phyloP scores from a whole-genome alignment of 441 rosid species.

The Syzygium malaccense region DNA sequence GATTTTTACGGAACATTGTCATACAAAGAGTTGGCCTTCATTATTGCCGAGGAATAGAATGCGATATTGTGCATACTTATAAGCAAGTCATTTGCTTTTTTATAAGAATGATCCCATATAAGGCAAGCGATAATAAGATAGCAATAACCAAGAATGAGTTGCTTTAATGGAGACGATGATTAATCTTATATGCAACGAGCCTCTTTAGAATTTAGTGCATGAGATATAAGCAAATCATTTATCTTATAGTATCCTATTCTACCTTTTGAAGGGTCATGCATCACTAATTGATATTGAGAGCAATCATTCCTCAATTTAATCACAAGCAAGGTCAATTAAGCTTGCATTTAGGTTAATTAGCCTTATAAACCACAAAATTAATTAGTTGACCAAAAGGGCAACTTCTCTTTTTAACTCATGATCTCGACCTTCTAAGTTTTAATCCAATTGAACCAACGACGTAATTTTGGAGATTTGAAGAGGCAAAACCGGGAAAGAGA shows the following conservation, averaged over 20 bases:
- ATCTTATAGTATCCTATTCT: too few species aligned
- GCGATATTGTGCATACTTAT: neutral
- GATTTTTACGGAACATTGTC: neutral
- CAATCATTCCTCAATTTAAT: too few species aligned
- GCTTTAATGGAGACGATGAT: neutral
- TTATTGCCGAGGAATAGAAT: neutral
- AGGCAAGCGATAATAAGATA: neutral
- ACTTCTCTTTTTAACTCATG: too few species aligned
- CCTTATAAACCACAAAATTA: too few species aligned
- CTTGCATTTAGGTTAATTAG: too few species aligned
- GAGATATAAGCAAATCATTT: neutral
- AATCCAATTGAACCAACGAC: too few species aligned
- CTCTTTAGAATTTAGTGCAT: neutral
- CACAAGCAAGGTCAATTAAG: too few species aligned
- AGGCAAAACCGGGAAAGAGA: neutral
- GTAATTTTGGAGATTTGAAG: neutral
- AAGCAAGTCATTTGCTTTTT: neutral
- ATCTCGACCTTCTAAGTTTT: too few species aligned
- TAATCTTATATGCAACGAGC: neutral
- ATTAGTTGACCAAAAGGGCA: too few species aligned
- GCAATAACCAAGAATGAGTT: neutral
- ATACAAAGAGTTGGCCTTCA: neutral
- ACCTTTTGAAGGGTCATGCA: too few species aligned
- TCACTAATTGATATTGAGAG: too few species aligned
- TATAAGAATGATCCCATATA: neutral